A percentile compares a stretch with the other conserved stretches of the same genome.
Conservation (phyloP, 805 yeast genomes). For the Saturnispora serradocipensis region DNA sequence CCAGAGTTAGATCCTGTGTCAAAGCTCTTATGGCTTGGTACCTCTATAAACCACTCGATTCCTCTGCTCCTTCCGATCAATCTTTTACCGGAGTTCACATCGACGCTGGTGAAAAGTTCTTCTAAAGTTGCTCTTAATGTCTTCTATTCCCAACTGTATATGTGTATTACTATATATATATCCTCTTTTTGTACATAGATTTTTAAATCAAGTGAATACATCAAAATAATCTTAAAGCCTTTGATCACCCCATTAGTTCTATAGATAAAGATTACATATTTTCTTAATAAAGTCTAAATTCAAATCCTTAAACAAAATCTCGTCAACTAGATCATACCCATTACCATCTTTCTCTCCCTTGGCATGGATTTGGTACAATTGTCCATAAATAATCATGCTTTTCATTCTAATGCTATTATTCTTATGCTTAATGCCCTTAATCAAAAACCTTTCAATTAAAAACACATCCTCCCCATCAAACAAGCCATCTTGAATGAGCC, state of each 20-base stretch:
- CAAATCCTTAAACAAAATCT: conserved; percentile 6
- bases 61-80: conserved; percentile 53
- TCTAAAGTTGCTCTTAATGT: conserved; percentile 9
- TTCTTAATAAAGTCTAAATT: not conserved
- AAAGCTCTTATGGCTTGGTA: conserved; percentile 88
- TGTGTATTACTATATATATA: not conserved
- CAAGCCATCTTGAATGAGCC: not conserved
- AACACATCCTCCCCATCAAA: conserved; percentile 12
- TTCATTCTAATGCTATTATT: conserved; percentile 9
- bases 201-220: no score
- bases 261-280: not conserved
- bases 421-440: conserved; percentile 1
- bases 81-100: conserved; percentile 29
- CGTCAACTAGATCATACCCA: conserved; percentile 12
- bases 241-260: not conserved
- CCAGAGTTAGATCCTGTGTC: conserved; percentile 85
- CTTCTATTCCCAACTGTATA: not conserved
- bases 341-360: not conserved
- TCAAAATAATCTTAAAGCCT: no score
- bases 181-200: conserved; percentile 2
- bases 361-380: conserved; percentile 4
- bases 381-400: conserved; percentile 6
- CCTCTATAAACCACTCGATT: conserved; percentile 71
- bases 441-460: conserved; percentile 8
- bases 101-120: conserved; percentile 30